Evolutionary conservation across 257 asterid species (phyloP), one percentile per base, ranked within the genome.

Genomic region (Echites panduratus): DNA sequence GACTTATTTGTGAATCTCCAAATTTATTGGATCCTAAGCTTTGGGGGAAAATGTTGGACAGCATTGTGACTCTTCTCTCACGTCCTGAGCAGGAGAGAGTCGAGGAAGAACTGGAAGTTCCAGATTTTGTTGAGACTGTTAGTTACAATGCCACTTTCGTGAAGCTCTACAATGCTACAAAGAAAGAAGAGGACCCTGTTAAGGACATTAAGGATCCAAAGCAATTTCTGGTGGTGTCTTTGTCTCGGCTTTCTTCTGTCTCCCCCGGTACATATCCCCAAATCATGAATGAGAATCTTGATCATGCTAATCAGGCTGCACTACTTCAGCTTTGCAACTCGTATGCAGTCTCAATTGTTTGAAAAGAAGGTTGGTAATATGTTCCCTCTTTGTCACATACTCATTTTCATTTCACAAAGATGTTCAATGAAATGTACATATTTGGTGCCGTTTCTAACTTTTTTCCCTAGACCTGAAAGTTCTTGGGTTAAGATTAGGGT

Each of bases 121-220:
- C 96, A 52, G 96, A 92, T 79, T 95, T 92, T 79, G 87, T 85
- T 66, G 99, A 90, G 79, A 85, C 88, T 50, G 81, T 81, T 8
- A 96, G 98, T 54, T 92, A 89, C 77, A 85, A 75, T 84, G 88
- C 99, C 45, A 84, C 96, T 68, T 90, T 85, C 52, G 90, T 89
- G 69, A 89, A 77, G 54, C 86, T 95, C 73, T 81, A 89, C 82
- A 90, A 90, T 81, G 88, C 94, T 70, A 93, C 98, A 75, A 90
- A 96, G 85, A 89, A 83, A 69, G 99, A 89, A 68, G 94, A 89
- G 73, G 98, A 92, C 73, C 99, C 97, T 80, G 79, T 90, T 71
- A 87, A 71, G 78, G 97, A 91, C 35, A 88, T 95, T 77, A 85
- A 81, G 53, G 98, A 95, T 76, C 95, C 98, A 73, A 91, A 87